These are phyloP conservation scores for Penicillium angulare DNA, from an alignment of 495 filamentous ascomycete species.

Conservation along the genomic window DNA sequence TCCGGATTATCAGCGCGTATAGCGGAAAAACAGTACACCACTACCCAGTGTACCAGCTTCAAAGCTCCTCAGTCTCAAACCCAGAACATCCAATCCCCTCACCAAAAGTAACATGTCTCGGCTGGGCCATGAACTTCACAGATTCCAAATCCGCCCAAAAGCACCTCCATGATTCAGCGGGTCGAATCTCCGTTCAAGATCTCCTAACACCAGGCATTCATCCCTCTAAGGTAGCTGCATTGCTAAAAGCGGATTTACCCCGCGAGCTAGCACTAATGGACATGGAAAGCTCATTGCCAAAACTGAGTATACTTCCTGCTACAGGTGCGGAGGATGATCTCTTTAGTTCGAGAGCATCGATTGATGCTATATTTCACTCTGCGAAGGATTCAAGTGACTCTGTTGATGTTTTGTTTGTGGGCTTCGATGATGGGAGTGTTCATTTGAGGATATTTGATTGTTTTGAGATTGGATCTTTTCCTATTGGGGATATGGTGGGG, in stretches of 20 bases:
- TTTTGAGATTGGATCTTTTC: slow-evolving; percentile 74
- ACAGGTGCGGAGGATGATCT: slow-evolving; percentile 39
- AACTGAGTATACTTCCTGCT: slow-evolving; percentile 70
- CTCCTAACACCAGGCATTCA: slow-evolving; percentile 37
- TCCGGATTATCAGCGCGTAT: slow-evolving; percentile 71
- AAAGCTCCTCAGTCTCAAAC: slow-evolving; percentile 31
- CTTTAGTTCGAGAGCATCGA: slow-evolving; percentile 26
- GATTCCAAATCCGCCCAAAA: slow-evolving; percentile 49
- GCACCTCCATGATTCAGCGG: slow-evolving; percentile 40
- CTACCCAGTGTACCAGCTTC: slow-evolving; percentile 38
- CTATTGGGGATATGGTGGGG: slow-evolving; percentile 27
- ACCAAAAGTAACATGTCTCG: slow-evolving; percentile 59
- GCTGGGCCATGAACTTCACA: slow-evolving; percentile 70
- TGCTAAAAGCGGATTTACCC: slow-evolving; percentile 64
- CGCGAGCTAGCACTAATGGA: slow-evolving; percentile 75
- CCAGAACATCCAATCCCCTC: slow-evolving; percentile 17
- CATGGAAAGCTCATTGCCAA: slow-evolving; percentile 76
- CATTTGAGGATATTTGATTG: slow-evolving; percentile 88
- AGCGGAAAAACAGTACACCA: slow-evolving; percentile 76
- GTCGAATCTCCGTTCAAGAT: slow-evolving; percentile 42
- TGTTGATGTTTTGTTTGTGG: slow-evolving; percentile 80
- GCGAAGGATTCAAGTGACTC: slow-evolving; percentile 61
- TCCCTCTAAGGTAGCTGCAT: slow-evolving; percentile 35
- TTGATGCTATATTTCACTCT: slow-evolving; percentile 30
- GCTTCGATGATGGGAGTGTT: slow-evolving; percentile 73